Base-by-base conservation (phyloP, 2,329 filamentous ascomycete species). In the Cordyceps sp. region DNA sequence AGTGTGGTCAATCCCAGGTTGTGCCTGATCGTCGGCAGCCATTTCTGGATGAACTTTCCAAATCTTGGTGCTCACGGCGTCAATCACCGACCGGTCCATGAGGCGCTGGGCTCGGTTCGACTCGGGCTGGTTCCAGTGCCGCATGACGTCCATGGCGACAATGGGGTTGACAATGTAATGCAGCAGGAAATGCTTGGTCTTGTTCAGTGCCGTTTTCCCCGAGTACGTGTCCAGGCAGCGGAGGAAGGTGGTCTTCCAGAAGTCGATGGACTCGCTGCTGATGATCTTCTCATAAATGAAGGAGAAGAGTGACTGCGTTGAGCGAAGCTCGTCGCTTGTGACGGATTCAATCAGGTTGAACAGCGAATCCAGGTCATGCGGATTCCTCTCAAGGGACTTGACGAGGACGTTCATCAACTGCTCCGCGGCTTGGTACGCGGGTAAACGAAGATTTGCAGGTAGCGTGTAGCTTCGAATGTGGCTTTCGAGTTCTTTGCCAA, bases 111-210 rank as follows among this genome's bases (percentile, higher is more conserved):
- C 68, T 25, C 66, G 62, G 26, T 59, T 55, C 33, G 62, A 63
- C 20, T 69, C 66, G 26, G 61, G 57, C 37, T 60, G 64, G 52
- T 73, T 66, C 66, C 83, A 90, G 36, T 80, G 78, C 17, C 78
- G 74, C 71, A 90, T 88, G 25, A 93, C 78, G 54, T 98, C 90
- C 80, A 88, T 93, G 4, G 88, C 86, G 34, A 99, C 72, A 25
- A 96, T 93, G 0, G 90, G 92, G 46, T 96, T 98, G 41, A 94
- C 82, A 21, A 98, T 69, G 50, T 93, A 77, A 49, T 84, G 84
- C 48, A 98, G 75, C 23, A 92, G 63, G 52, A 93, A 99, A 32
- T 85, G 80, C 54, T 98, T 98, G 28, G 83, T 82, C 59, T 80
- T 86, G 54, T 94, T 90, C 1, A 80, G 75, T 10, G 78, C 81